Base-by-base conservation (phyloP, 345 rosid species). In the Ceriops tagal region DNA sequence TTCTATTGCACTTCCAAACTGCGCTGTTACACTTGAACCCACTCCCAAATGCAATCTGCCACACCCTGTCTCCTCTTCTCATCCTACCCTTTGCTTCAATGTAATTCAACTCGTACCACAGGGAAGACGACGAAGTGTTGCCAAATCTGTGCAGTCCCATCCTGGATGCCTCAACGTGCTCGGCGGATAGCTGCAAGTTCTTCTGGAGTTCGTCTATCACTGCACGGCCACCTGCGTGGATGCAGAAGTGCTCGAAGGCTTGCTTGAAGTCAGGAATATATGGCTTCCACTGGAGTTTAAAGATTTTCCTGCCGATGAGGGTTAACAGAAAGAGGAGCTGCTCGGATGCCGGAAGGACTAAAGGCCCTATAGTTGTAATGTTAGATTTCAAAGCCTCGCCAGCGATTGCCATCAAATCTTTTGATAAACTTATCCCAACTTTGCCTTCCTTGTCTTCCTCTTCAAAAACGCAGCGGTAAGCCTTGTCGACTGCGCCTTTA, bases 11-110 rank as follows among this genome's bases (percentile, higher is more conserved):
- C 66, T 72, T 83, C 92, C 84, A 82, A 10, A 83, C 92, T 0
- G 87, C 89, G 57, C 88, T 87, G 60, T 77, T 85, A 68, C 91
- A 86, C 80, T 88, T 88, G 39, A 86, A 81, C 32, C 83, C 87
- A 53, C 90, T 84, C 26, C 90, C 93, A 21, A 88, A 78, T 16
- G 87, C 89, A 31, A 85, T 89, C 82, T 87, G 90, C 88, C 87
- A 83, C 39, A 87, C 81, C 49, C 79, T 75, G 49, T 89, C 79
- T 1, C 86, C 84, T 61, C 49, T 75, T 68, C 68, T 87, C 75
- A 83, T 75, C 58, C 83, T 83, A 67, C 79, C 72, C 70, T 78
- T 80, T 19, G 88, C 77, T 71, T 85, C 86, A 16, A 79, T 73
- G 73, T 85, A 85, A 61, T 77, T 75, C 61, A 86, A 73, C 56